Evolutionary conservation across 2,329 filamentous ascomycete genomes (phyloP), one percentile per base, ranked within the genome.

Genomic region (Ceratocystis variospora): DNA sequence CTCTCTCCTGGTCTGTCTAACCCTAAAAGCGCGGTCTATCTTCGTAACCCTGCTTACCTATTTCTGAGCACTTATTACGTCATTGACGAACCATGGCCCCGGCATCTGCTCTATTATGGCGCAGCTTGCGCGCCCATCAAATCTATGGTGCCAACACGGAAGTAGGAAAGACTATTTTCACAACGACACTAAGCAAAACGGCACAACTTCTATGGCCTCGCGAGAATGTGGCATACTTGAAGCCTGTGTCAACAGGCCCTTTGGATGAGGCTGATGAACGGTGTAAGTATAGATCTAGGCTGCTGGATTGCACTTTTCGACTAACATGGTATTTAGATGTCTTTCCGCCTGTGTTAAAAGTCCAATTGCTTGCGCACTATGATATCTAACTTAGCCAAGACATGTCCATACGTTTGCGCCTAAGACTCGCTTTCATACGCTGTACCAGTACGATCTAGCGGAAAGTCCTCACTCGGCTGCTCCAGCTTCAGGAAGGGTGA

Each of bases 141-240:
- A 78, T 95, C 46, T 95, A 88, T 71, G 90, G 90, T 33, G 88
- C 90, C 61, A 94, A 93, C 71, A 94, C 90, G 0, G 84, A 89
- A 70, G 88, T 94, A 31, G 90, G 90, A 69, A 95, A 95, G 78
- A 95, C 90, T 0, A 83, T 95, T 41, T 81, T 91, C 67, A 87
- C 87, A 1, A 90, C 88, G 0, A 75, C 90, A 12, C 78, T 95
- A 2, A 87, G 84, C 73, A 85, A 83, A 69, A 81, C 86, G 7
- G 80, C 85, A 3, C 77, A 76, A 46, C 77, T 76, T 31, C 75
- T 76, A 48, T 77, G 78, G 69, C 73, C 74, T 6, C 71, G 76
- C 22, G 79, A 81, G 59, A 75, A 76, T 22, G 80, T 85, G 0
- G 79, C 81, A 10, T 95, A 89, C 73, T 73, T 95, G 65, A 95